phyloP scores from a whole-genome alignment of 2,329 filamentous ascomycete genomes.

The Exophiala bonariae region DNA sequence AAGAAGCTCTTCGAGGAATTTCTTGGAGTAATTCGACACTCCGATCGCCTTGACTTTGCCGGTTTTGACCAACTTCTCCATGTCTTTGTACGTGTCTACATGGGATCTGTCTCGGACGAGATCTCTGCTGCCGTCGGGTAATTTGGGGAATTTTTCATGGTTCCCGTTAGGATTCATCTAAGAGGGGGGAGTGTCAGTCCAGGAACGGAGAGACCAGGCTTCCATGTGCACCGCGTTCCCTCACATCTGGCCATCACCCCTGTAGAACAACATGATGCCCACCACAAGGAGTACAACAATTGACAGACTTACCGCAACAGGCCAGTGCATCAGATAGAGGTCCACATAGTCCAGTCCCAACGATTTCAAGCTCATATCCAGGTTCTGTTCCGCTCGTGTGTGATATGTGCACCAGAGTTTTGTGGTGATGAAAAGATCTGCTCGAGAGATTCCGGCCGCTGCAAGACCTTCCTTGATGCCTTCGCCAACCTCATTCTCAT shows the following conservation, averaged over 20 bases:
- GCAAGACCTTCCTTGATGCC: slow-evolving; percentile 52
- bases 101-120: slow-evolving; percentile 42
- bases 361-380: slow-evolving; percentile 61
- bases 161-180: slow-evolving; percentile 44
- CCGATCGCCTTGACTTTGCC: slow-evolving; percentile 53
- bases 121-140: slow-evolving; percentile 45
- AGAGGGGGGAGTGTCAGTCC: too few relatives aligned
- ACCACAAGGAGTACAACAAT: slow-evolving; percentile 13
- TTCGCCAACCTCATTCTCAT: slow-evolving; percentile 66
- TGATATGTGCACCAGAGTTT: slow-evolving; percentile 69
- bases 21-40: slow-evolving; percentile 52
- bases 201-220: too few relatives aligned
- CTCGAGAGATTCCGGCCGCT: slow-evolving; percentile 63
- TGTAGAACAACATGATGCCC: too few relatives aligned
- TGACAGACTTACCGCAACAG: slow-evolving; percentile 39
- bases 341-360: slow-evolving; percentile 69
- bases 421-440: slow-evolving; percentile 67
- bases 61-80: slow-evolving; percentile 44
- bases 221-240: too few relatives aligned
- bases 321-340: slow-evolving; percentile 70
- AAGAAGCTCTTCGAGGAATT: slow-evolving; percentile 50
- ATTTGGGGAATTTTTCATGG: slow-evolving; percentile 46
- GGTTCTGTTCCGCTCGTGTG: slow-evolving; percentile 62
- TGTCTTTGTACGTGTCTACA: slow-evolving; percentile 48
- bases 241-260: too few relatives aligned